A percentile compares a stretch with the other conserved stretches of the same genome.
These are phyloP conservation scores for Rhododendron ferrugineum DNA, from an alignment of 148 eudicot species.

Conservation along the genomic window DNA sequence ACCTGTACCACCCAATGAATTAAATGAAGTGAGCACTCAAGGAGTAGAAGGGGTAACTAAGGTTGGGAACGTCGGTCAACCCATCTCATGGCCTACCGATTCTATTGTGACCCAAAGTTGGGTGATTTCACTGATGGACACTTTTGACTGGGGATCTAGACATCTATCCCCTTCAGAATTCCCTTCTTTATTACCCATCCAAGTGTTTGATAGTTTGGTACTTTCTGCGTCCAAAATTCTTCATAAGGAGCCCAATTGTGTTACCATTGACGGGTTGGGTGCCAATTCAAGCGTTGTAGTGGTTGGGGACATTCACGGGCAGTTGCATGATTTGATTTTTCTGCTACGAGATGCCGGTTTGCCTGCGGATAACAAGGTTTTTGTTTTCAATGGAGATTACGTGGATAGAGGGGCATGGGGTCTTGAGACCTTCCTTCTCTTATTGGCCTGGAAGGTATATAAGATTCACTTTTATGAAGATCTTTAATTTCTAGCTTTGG, in stretches of 20 bases:
- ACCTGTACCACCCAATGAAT: not conserved
- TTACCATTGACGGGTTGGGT: slow-evolving; percentile 38
- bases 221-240: slow-evolving; percentile 63
- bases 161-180: slow-evolving; percentile 53
- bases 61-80: slow-evolving; percentile 7
- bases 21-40: not conserved
- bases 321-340: slow-evolving; percentile 6
- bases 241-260: slow-evolving; percentile 86
- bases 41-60: not conserved
- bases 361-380: slow-evolving; percentile 16
- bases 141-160: slow-evolving; percentile 64
- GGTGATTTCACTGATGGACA: slow-evolving; percentile 46
- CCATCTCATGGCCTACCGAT: slow-evolving; percentile 64
- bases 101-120: slow-evolving; percentile 48
- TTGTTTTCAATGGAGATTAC: slow-evolving; percentile 91
- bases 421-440: slow-evolving; percentile 68
- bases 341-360: not conserved
- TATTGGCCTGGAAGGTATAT: slow-evolving; percentile 36
- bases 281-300: slow-evolving; percentile 51
- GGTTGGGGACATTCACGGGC: slow-evolving; percentile 62
- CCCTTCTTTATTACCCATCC: slow-evolving; percentile 65
- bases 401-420: slow-evolving; percentile 99
- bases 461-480: not conserved
- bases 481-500: not conserved
- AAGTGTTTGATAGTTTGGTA: slow-evolving; percentile 50